Base-by-base conservation (phyloP, 1,284 basidiomycete species). In the Pterulicium gracile region DNA sequence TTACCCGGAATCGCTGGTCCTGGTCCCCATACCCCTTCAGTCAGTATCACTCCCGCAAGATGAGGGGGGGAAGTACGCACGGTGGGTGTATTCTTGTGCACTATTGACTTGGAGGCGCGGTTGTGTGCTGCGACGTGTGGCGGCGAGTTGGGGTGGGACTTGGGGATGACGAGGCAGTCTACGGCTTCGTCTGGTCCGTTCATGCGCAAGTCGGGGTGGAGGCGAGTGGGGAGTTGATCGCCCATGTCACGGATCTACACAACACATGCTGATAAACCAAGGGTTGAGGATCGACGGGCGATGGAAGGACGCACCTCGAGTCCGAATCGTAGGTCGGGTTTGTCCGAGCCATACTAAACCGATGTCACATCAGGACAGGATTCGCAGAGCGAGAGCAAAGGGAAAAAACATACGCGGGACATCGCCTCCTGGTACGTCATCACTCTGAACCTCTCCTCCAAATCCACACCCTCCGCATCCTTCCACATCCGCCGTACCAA, bases 351-450 rank as follows among this genome's bases (percentile, higher is more conserved):
- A 70, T 84, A 97, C 80, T 89, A 52, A 14, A 45, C 48, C 36
- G 48, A 13, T 42, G 32, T 49, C n/a, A 46, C 36, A 27, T 50
- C 18, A 39, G 14, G 21, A 46, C 18, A 23, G 14, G 44, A 44
- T 19, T 12, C 19, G 21, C 15, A 40, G 44, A 19, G 17, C n/a
- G 46, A 2, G 24, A 39, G 20, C 22, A 24, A 40, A 45, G 22
- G 15, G n/a, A 50, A 41, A 15, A 24, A 58, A 47, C 82, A 67
- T 61, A 88, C 87, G 51, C 77, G 77, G 57, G 75, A 70, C 87
- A 95, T 94, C 3, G 90, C 88, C 56, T 92, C 80, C 49, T 73
- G 62, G 62, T 93, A 94, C 41, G 85, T 87, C 77, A 93, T 83
- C 45, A 92, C 85, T 47, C 67, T 64, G 67, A 94, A 91, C 14